A percentile compares a stretch with the other conserved stretches of the same genome.
Evolutionary conservation across 2,329 filamentous ascomycete species (phyloP).

Genomic region (Leptographium wingfieldii): DNA sequence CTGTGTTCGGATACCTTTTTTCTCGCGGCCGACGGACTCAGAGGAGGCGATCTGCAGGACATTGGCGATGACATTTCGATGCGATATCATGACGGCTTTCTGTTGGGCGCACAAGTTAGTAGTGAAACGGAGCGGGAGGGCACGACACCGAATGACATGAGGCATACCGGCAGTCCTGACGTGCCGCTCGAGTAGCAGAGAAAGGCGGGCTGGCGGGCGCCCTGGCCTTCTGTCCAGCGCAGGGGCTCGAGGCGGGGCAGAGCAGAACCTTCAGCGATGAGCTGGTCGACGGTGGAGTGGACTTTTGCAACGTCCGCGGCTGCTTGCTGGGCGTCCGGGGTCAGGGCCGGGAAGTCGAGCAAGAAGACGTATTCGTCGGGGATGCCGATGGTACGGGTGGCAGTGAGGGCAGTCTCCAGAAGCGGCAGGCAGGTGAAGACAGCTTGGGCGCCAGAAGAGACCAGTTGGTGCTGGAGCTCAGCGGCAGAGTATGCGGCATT

Average conservation of each 20-base stretch:
- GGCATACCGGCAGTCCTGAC: constrained; percentile 48
- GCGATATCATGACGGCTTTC: constrained; percentile 71
- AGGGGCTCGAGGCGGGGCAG: constrained; percentile 32
- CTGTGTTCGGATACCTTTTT: constrained; percentile 19
- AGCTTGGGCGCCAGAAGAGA: constrained; percentile 48
- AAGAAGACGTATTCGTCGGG: constrained; percentile 51
- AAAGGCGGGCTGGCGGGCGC: constrained; percentile 48
- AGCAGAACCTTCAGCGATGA: constrained; percentile 30
- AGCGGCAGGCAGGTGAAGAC: constrained; percentile 58
- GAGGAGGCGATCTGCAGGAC: constrained; percentile 45
- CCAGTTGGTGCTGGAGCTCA: constrained; percentile 56
- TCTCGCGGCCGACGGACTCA: constrained; percentile 20
- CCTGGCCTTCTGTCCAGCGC: constrained; percentile 41
- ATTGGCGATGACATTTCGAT: constrained; percentile 64
- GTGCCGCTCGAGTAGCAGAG: constrained; percentile 62
- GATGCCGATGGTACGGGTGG: constrained; percentile 47
- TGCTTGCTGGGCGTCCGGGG: constrained; percentile 19
- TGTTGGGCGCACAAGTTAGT: constrained; percentile 16
- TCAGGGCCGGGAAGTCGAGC: constrained; percentile 42
- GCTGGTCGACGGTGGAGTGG: constrained; percentile 45
- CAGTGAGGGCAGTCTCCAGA: constrained; percentile 48
- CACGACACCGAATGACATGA: not conserved
- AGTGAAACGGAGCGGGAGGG: too few relatives aligned
- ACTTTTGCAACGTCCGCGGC: constrained; percentile 3
- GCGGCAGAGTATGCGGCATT: constrained; percentile 56